Evolutionary conservation across 169 alveolate species (phyloP), one percentile per base, ranked within the genome.

Genomic region (Eimeria acervulina): DNA sequence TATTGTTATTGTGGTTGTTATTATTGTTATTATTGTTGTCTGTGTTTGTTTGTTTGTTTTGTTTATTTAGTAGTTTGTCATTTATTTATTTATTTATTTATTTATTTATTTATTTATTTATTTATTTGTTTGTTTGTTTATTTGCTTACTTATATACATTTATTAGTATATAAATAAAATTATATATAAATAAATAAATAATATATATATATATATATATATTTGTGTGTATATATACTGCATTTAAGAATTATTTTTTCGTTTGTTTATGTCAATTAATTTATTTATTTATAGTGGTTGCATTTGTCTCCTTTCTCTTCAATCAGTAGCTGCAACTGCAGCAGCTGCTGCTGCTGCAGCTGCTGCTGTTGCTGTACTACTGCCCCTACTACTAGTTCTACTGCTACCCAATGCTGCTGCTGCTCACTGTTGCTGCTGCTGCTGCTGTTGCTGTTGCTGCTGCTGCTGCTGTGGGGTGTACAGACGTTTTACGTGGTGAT

Each of bases 331-430:
- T 63, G 5, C 3, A 21, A 23, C 74, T 63, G 55, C 55, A 47
- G 55, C 55, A 47, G 55, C 55, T 10, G 74, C 74, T 10, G 74
- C 74, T 63, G 74, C 74, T 63, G 74, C 74, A 4, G 74, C 74
- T 63, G 74, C 74, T 63, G 74, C 74, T 63, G 74, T 63, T 63
- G 31, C 74, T 63, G 74, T n/a, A 52, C 66, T 52, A 19, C 66
- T 52, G 66, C 66, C 19, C 26, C 66, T 52, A 19, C 66, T 63
- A 21, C 74, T 63, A 21, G 28, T 63, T 8, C 74, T 63, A 21
- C 74, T 63, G 74, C 74, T 63, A 19, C 74, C 74, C 19, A 19
- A 10, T 21, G 80, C 15, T 33, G 12, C 44, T 72, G 55, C 21
- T 12, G 5, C 55, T 12, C 5, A 47, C 55, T 47, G 55, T 12